phyloP scores from a whole-genome alignment of 495 filamentous ascomycete genomes.

The Recurvomyces mirabilis region DNA sequence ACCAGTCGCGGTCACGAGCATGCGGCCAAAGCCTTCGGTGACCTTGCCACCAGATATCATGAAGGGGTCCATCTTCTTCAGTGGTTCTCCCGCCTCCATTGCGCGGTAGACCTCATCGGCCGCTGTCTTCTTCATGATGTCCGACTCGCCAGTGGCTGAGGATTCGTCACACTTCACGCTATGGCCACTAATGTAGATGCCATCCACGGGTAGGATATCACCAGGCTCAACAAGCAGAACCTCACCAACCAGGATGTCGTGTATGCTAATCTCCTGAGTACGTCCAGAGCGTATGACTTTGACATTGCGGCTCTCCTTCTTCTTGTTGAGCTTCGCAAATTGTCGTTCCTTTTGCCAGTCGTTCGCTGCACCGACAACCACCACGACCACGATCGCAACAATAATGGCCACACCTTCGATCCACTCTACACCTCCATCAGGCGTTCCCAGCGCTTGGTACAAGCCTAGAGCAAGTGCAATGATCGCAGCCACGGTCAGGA shows the following conservation, averaged over 20 bases:
- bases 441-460: constrained; percentile 46
- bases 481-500: constrained; percentile 66
- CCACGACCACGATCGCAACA: constrained; percentile 36
- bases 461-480: constrained; percentile 77
- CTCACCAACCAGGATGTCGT: constrained; percentile 75
- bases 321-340: constrained; percentile 38
- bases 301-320: constrained; percentile 45
- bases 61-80: constrained; percentile 86
- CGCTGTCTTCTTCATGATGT: constrained; percentile 52
- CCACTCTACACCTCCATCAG: constrained; percentile 33
- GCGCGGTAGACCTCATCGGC: constrained; percentile 69
- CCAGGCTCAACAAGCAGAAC: constrained; percentile 77
- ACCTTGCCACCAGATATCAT: constrained; percentile 89
- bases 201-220: constrained; percentile 52
- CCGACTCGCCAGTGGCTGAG: constrained; percentile 59
- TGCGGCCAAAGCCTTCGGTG: constrained; percentile 80
- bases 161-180: constrained; percentile 58
- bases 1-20: constrained; percentile 76
- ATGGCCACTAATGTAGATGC: constrained; percentile 33
- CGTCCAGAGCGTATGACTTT: constrained; percentile 69
- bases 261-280: constrained; percentile 63
- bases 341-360: constrained; percentile 39
- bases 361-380: constrained; percentile 35
- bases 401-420: constrained; percentile 40
- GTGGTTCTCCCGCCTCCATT: constrained; percentile 60